Conservation (phyloP, 805 yeast genomes). For the Monosporozyma solicola region DNA sequence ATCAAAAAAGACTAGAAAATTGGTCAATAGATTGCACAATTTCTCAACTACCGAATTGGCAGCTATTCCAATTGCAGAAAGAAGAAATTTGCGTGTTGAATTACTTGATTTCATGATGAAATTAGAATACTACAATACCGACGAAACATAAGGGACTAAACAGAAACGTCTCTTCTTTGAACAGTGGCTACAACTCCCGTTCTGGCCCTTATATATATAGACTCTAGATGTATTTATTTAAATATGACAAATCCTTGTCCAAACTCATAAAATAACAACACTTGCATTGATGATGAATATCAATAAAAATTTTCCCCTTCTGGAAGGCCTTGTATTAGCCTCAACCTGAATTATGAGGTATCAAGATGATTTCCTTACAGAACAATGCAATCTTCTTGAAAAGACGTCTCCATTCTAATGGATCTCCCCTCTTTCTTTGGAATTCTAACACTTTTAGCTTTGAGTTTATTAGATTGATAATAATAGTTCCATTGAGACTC, state of each 20-base stretch:
- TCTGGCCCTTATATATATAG: background rate
- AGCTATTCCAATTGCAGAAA: conserved; percentile 14
- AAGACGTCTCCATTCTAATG: conserved; percentile 63
- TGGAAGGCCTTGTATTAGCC: background rate
- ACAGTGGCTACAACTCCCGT: background rate
- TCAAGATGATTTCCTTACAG: conserved; percentile 49
- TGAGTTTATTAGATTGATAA: conserved; percentile 34
- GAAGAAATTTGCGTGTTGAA: conserved; percentile 18
- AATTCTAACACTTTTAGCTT: conserved; percentile 44
- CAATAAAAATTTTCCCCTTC: no score
- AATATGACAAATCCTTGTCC: no score
- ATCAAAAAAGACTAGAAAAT: conserved; percentile 13
- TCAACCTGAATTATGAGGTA: conserved; percentile 20
- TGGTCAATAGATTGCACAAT: conserved; percentile 13
- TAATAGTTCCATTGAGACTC: conserved; percentile 39
- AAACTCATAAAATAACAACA: no score
- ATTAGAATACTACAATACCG: conserved; percentile 12
- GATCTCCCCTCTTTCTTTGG: conserved; percentile 52
- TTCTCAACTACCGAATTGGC: conserved; percentile 12
- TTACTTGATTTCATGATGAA: conserved; percentile 20
- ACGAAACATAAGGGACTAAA: background rate
- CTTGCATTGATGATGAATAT: no score
- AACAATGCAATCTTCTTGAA: conserved; percentile 48
- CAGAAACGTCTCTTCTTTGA: background rate
- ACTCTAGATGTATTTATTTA: background rate